phyloP scores from a whole-genome alignment of 2,329 filamentous ascomycete species.

The Colletotrichum sansevieriae region DNA sequence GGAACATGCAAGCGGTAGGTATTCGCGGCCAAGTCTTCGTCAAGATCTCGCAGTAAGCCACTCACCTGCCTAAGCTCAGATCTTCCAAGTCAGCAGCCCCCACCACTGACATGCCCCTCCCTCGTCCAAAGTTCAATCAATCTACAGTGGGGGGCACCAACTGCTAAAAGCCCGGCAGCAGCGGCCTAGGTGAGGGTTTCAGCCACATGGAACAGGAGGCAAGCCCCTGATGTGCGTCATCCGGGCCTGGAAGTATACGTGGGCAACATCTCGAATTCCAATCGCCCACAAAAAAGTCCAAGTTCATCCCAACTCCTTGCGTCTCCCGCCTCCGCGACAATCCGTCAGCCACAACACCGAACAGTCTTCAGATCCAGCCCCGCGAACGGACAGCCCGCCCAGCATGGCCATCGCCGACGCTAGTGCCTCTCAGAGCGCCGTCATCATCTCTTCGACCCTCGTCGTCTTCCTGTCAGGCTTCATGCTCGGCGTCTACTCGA shows the following conservation, averaged over 20 bases:
- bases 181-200: constrained; percentile 21
- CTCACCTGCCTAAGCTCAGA: not conserved
- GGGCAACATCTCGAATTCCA: constrained; percentile 20
- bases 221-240: constrained; percentile 41
- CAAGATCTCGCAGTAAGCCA: constrained; percentile 19
- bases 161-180: constrained; percentile 27
- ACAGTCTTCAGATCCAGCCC: not conserved
- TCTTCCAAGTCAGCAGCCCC: constrained; percentile 25
- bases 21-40: constrained; percentile 30
- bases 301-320: constrained; percentile 31
- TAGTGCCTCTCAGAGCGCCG: constrained; percentile 43
- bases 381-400: not conserved
- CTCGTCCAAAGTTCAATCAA: not conserved
- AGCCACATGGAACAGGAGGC: constrained; percentile 27
- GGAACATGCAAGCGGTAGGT: constrained; percentile 33
- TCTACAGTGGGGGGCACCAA: constrained; percentile 22
- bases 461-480: constrained; percentile 83
- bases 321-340: not conserved
- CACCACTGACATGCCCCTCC: constrained; percentile 33
- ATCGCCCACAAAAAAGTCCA: constrained; percentile 29
- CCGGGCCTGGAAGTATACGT: constrained; percentile 2
- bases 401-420: constrained; percentile 26
- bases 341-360: not conserved
- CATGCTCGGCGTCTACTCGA: constrained; percentile 82
- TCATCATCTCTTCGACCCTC: constrained; percentile 80